Base-by-base conservation (phyloP, 805 yeast species). In the Candida ortonii region DNA sequence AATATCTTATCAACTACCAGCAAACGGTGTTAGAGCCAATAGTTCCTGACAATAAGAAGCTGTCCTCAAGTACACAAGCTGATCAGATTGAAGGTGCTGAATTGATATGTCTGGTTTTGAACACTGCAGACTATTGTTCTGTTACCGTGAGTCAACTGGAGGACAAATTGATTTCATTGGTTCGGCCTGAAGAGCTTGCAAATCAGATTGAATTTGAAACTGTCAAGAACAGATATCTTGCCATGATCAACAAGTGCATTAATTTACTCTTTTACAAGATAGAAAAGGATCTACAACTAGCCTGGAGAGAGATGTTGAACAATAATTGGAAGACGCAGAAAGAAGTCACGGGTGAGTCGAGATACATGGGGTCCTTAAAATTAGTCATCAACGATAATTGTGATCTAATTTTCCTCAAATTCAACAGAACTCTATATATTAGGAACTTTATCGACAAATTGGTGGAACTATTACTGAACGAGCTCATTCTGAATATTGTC, bases 41-140 rank as follows among this genome's bases (percentile, higher is more conserved):
- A 30, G 40, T 80, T 19, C 77, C 85, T 1, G 63, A 56, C 34
- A 34, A 42, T 9, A 53, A 50, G 24, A 36, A 47, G 21, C 34
- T 55, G 13, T 44, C 53, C 2, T 59, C 64, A 2, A 55, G 50
- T 7, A 61, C 65, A 15, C 57, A 57, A 1, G 36, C 49, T 24
- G 50, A 62, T 18, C 71, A 76, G 17, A 62, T 71, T 9, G 90
- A 84, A 45, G 79, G 85, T 1, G 62, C 85, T 13, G 71, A 70
- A 27, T 75, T 82, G 39, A 68, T 84, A 2, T 80, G 93, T 18
- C 64, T 86, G 53, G 72, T 88, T 7, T 62, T 90, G 22, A 86
- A 87, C 47, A 90, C 98, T 0, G 87, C 95, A 1, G 96, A 90
- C 54, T 93, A 89, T 56, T 80, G 95, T 39, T 74, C 85, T 12